Evolutionary conservation across 805 yeast genomes (phyloP), one percentile per base, ranked within the genome.

Genomic region (Torulaspora delbrueckii): DNA sequence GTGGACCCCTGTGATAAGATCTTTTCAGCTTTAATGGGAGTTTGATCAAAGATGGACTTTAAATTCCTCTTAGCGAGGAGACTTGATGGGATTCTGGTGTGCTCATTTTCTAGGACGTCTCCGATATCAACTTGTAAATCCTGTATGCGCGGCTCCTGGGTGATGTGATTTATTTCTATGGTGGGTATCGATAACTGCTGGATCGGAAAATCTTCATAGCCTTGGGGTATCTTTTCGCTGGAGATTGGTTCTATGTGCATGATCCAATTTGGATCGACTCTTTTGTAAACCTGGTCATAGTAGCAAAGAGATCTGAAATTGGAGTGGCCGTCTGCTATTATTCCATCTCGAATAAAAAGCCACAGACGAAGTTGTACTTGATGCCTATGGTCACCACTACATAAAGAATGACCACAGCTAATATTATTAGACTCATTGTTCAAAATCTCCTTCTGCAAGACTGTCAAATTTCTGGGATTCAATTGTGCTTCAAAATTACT

Each of bases 331-430:
- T 52, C 54, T 7, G 37, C 48, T 12, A 56, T 48, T 60, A 64
- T 54, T 66, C 70, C 33, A 66, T 41, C 13, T 66, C 70, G 39
- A 65, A 63, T 13, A 66, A 49, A 49, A 19, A 64, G 56, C 63
- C 65, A 61, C n/a, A 49, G 33, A 23, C 62, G 51, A 7, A 53
- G 46, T 33, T 45, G 30, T n/a, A 52, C 12, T 6, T 39, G 23
- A 8, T n/a, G 26, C 45, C 55, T 49, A 35, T 51, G 54, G 14
- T 47, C 44, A 4, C 16, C 10, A 22, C 53, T 49, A 31, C 60
- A 58, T 12, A 57, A 43, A n/a, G 36, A 48, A 52, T 60, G 65
- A 4, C 42, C 40, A 35, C 62, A 56, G 4, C 28, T 22, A 8
- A 32, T 34, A 1, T 32, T 28, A 13, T 37, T 40, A 5, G 37